phyloP scores from a whole-genome alignment of 2,329 filamentous ascomycete genomes.

The Didymella exigua region DNA sequence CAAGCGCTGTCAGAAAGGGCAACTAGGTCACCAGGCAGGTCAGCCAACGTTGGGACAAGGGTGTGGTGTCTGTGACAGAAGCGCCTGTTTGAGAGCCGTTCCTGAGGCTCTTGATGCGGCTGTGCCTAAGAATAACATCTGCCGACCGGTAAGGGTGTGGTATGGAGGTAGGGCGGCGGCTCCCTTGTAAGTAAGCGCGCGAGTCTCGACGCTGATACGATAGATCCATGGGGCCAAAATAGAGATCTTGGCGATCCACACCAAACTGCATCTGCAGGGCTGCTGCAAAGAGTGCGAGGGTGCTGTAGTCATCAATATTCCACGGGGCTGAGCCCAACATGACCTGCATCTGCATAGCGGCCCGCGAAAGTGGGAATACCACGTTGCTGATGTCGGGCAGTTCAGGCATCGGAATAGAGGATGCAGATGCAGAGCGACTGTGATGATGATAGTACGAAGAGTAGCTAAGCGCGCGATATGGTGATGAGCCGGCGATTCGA shows the following conservation, averaged over 20 bases:
- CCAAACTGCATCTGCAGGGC: constrained; percentile 15
- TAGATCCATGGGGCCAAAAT: constrained; percentile 21
- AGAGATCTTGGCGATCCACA: constrained; percentile 28
- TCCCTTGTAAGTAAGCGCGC: constrained; percentile 26
- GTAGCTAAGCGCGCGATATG: constrained; percentile 18
- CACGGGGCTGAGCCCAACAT: constrained; percentile 40
- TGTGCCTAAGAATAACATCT: constrained; percentile 45
- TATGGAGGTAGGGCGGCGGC: constrained; percentile 38
- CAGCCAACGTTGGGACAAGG: constrained; percentile 37
- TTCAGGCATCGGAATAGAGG: constrained; percentile 2
- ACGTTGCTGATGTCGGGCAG: constrained; percentile 1
- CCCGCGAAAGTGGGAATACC: constrained; percentile 11
- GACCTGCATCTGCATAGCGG: constrained; percentile 28
- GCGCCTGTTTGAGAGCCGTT: constrained; percentile 46
- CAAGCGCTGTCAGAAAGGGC: constrained; percentile 42
- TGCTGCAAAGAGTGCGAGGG: constrained; percentile 16
- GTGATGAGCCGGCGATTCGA: constrained; percentile 7
- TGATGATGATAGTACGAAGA: constrained; percentile 2
- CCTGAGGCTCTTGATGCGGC: constrained; percentile 37
- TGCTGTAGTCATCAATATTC: constrained; percentile 36
- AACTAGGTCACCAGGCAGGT: constrained; percentile 33
- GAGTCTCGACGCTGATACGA: constrained; percentile 37
- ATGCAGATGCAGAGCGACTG: not conserved
- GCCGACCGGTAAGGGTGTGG: constrained; percentile 27
- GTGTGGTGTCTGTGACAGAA: constrained; percentile 34